Conservation (phyloP, 2,329 filamentous ascomycete species). For the Colletotrichum falcatum region DNA sequence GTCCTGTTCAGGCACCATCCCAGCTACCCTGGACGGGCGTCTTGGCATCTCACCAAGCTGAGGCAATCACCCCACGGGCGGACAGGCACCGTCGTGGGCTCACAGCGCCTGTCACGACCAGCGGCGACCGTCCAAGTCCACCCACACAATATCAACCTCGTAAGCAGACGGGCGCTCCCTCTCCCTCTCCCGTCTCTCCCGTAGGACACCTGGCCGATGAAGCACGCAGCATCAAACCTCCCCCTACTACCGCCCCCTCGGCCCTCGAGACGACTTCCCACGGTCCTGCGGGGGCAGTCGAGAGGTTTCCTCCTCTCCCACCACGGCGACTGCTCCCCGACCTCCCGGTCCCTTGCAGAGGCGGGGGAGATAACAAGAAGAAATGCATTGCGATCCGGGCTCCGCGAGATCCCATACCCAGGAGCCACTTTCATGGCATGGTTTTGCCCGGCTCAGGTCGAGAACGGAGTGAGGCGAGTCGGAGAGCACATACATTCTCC, state of each 20-base stretch:
- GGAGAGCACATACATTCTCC: too few species aligned
- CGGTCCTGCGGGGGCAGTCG: background rate
- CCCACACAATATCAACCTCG: background rate
- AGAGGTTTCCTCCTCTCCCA: background rate
- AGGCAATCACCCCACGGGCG: background rate
- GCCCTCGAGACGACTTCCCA: background rate
- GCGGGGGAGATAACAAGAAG: too few species aligned
- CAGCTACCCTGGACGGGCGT: background rate
- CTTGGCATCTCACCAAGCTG: background rate
- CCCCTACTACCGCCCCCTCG: background rate
- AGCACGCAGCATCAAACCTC: background rate
- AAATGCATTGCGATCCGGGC: background rate
- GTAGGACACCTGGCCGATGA: background rate
- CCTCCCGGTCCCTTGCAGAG: background rate
- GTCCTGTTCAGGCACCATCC: background rate
- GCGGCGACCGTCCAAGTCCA: background rate
- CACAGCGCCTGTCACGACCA: background rate
- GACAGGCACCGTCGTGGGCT: background rate
- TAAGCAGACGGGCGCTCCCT: background rate
- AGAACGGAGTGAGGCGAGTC: background rate
- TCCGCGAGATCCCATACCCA: background rate
- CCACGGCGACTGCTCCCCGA: too few species aligned
- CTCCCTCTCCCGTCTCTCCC: background rate
- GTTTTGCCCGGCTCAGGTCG: background rate
- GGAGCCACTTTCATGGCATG: background rate